These are phyloP conservation scores for Eucalyptus marginata DNA, from an alignment of 345 rosid species.

Conservation along the genomic window DNA sequence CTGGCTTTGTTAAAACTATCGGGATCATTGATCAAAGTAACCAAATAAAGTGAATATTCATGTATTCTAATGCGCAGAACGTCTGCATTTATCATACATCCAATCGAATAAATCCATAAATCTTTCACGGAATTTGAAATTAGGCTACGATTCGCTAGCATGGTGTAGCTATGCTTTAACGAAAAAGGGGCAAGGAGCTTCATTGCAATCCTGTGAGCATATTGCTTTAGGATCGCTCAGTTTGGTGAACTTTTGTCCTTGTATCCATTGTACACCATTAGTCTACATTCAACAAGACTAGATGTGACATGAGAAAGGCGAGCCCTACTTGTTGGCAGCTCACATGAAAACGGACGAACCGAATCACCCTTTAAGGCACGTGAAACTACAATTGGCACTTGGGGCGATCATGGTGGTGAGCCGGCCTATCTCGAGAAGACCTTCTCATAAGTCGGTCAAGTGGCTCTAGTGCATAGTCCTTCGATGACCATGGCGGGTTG, in stretches of 20 bases:
- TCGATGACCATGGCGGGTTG: not conserved
- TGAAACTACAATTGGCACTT: not conserved
- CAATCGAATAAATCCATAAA: not conserved
- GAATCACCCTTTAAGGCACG: not conserved
- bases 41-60: not conserved
- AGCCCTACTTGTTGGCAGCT: not conserved
- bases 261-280: not conserved
- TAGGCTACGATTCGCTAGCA: not conserved
- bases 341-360: not conserved
- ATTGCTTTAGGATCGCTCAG: not conserved
- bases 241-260: not conserved
- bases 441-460: not conserved
- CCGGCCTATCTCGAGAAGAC: not conserved
- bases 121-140: not conserved
- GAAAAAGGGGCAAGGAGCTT: not conserved
- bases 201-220: not conserved
- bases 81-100: accelerated
- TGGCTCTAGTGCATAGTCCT: not conserved
- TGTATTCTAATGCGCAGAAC: not conserved
- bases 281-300: not conserved
- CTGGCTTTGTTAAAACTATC: not conserved
- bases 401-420: not conserved
- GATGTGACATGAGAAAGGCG: not conserved
- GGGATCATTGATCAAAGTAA: not conserved
- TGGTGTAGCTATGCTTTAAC: not conserved